A percentile compares a stretch with the other conserved stretches of the same genome.
Conservation (phyloP, 1,139 yeast species). For the Lodderomyces theae region DNA sequence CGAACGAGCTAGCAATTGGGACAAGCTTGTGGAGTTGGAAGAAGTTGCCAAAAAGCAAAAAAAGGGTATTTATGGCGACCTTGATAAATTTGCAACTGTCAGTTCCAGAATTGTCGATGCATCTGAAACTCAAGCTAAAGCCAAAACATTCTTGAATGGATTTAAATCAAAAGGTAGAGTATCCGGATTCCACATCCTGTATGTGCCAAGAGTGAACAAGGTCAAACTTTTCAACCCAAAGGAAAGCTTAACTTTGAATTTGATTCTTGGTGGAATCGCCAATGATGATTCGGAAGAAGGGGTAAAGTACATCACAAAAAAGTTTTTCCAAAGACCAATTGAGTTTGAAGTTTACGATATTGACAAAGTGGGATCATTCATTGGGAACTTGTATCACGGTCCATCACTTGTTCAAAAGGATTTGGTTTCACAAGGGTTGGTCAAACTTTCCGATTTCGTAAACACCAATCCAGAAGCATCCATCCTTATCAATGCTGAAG, state of each 20-base stretch:
- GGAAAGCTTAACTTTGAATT: conserved; percentile 66
- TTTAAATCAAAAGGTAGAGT: conserved; percentile 65
- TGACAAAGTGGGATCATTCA: conserved; percentile 79
- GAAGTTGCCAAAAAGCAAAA: conserved; percentile 53
- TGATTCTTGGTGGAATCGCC: conserved; percentile 75
- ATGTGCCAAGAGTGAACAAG: conserved; percentile 64
- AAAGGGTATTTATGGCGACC: conserved; percentile 56
- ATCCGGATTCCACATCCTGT: conserved; percentile 62
- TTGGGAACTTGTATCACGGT: conserved; percentile 64
- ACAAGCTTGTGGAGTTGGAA: conserved; percentile 69
- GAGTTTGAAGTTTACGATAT: conserved; percentile 65
- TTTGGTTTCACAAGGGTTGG: conserved; percentile 65
- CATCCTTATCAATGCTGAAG: conserved; percentile 61
- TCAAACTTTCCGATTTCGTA: conserved; percentile 61
- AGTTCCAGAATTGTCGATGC: conserved; percentile 73
- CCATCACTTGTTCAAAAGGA: conserved; percentile 57
- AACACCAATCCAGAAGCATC: conserved; percentile 52
- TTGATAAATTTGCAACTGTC: conserved; percentile 49
- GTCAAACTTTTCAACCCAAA: conserved; percentile 66
- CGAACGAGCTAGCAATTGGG: conserved; percentile 78
- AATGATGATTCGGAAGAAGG: conserved; percentile 55
- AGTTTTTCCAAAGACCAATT: conserved; percentile 69
- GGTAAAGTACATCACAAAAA: conserved; percentile 50
- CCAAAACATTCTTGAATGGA: conserved; percentile 70
- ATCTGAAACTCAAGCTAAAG: conserved; percentile 68